A percentile compares a stretch with the other conserved stretches of the same genome.
These are phyloP conservation scores for Cadophora malorum DNA, from an alignment of 2,329 filamentous ascomycete species.

Conservation along the genomic window DNA sequence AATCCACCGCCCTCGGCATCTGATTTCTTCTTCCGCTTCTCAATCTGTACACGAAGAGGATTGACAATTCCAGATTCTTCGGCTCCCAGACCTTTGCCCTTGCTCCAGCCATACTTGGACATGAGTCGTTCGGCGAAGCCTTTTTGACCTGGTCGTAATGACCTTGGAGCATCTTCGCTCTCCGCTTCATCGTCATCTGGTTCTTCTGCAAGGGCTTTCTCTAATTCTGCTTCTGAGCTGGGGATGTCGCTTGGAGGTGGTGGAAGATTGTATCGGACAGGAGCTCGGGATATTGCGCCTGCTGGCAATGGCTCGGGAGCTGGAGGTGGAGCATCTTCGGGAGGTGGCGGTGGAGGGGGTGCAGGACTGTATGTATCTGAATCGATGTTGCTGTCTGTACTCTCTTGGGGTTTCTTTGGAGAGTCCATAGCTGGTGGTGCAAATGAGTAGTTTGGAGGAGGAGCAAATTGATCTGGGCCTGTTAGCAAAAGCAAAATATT, in stretches of 20 bases:
- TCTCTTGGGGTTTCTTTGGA: slow-evolving; percentile 46
- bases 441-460: slow-evolving; percentile 61
- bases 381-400: slow-evolving; percentile 41
- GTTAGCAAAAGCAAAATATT: slow-evolving; percentile 26
- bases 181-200: slow-evolving; percentile 46
- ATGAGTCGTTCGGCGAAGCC: slow-evolving; percentile 89
- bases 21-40: slow-evolving; percentile 80
- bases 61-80: slow-evolving; percentile 83
- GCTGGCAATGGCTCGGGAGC: slow-evolving; percentile 44
- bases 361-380: slow-evolving; percentile 33
- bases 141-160: slow-evolving; percentile 76
- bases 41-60: slow-evolving; percentile 81
- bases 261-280: slow-evolving; percentile 73
- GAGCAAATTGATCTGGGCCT: slow-evolving; percentile 62
- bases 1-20: slow-evolving; percentile 83
- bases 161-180: slow-evolving; percentile 54
- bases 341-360: slow-evolving; percentile 46
- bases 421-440: slow-evolving; percentile 57
- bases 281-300: slow-evolving; percentile 77
- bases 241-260: slow-evolving; percentile 58
- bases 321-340: slow-evolving; percentile 44
- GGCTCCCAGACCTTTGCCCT: slow-evolving; percentile 86
- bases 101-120: slow-evolving; percentile 92
- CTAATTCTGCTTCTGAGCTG: slow-evolving; percentile 58
- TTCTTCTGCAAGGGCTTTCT: slow-evolving; percentile 50